Base-by-base conservation (phyloP, 176 grass and related monocot genomes). In the Urochloa ruziziensis region DNA sequence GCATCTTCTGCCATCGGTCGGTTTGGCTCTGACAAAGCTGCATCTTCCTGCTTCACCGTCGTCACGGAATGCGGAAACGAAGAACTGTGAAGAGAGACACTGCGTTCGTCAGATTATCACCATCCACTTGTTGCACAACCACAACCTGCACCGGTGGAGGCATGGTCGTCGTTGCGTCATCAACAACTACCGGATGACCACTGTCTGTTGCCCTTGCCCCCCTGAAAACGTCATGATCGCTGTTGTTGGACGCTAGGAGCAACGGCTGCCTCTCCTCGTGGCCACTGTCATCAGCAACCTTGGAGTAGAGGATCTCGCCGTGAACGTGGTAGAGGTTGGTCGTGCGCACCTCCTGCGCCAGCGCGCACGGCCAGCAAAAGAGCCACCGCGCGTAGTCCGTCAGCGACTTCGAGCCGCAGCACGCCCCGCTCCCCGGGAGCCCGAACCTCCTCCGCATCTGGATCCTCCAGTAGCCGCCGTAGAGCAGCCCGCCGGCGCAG, bases 271-370 rank as follows among this genome's bases (percentile, higher is more conserved):
- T 43, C 49, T 47, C 52, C 5, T 76, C 73, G 1, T 54, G 36
- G 0, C 15, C 32, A n/a, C n/a, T n/a, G 1, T 2, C 37, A 10
- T 65, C 52, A 29, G 5, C 15, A 3, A 68, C 9, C 53, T 89
- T 89, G 7, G 44, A 28, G 74, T 93, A 84, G 81, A 96, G 81
- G 23, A 29, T 87, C 23, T 85, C 94, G 63, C 86, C 94, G 10
- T 87, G 77, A 59, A 91, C 82, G 58, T 83, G 53, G 78, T 93
- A 96, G 19, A 67, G 52, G 35, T 44, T 96, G n/a, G 83, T 91
- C 2, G 91, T 96, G 67, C 94, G 86, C 46, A 96, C 94, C 81
- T 96, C 94, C 81, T 96, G 94, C 46, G 94, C 91, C 25, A 93
- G 75, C 37, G 94, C 85, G 82, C 83, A 96, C 0, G 91, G 68